These are phyloP conservation scores for Magnusiomyces suaveolens DNA, from an alignment of 1,139 yeast genomes.

Conservation along the genomic window DNA sequence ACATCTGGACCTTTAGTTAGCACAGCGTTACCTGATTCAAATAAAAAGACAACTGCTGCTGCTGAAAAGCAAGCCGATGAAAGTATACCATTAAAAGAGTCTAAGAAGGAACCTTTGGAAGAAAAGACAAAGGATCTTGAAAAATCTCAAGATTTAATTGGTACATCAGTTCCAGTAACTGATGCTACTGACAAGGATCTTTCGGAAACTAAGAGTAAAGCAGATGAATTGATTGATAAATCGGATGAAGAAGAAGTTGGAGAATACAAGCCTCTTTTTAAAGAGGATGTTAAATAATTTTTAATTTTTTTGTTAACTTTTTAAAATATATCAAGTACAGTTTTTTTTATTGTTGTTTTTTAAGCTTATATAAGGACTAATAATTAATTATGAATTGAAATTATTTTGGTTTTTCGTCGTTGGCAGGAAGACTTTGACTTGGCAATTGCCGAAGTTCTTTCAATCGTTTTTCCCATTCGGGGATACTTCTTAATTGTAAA, in stretches of 20 bases:
- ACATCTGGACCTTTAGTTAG: neutral
- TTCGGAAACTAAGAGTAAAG: too few species aligned
- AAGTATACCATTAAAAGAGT: too few species aligned
- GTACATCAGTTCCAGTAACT: too few species aligned
- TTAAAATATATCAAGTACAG: too few species aligned
- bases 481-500: conserved; percentile 55
- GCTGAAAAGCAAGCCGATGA: too few species aligned
- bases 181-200: too few species aligned
- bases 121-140: too few species aligned
- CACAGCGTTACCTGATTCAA: neutral
- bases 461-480: conserved; percentile 53
- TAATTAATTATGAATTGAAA: too few species aligned
- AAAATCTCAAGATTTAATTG: too few species aligned
- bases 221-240: neutral
- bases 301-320: too few species aligned
- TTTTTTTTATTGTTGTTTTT: neutral
- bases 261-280: neutral
- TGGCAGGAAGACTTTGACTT: neutral
- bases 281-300: conserved; percentile 1
- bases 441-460: conserved; percentile 24
- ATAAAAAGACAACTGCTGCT: too few species aligned
- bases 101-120: too few species aligned
- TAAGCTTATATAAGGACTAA: neutral
- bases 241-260: neutral
- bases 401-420: neutral